These are phyloP conservation scores for Barnettozyma vustinii DNA, from an alignment of 805 yeast genomes.

Conservation along the genomic window DNA sequence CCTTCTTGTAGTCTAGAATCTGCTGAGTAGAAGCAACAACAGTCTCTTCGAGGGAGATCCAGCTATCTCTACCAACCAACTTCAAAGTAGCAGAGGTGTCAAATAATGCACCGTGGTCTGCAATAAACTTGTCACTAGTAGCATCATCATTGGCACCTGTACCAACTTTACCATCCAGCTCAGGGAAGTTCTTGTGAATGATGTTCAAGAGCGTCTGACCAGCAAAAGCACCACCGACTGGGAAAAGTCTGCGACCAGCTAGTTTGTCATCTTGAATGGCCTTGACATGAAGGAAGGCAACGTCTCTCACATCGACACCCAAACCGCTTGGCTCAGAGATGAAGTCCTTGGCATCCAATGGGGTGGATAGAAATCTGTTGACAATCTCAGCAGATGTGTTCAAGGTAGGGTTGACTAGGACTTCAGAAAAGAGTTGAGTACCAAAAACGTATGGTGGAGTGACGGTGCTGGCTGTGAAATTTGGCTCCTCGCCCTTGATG, in stretches of 20 bases:
- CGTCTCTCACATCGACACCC: slow-evolving; percentile 40
- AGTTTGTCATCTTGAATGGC: slow-evolving; percentile 26
- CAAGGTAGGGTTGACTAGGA: slow-evolving; percentile 29
- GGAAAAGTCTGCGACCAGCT: slow-evolving; percentile 28
- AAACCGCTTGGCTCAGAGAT: slow-evolving; percentile 3
- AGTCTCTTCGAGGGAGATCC: slow-evolving; percentile 31
- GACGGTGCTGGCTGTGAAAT: slow-evolving; percentile 38
- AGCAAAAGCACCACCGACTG: slow-evolving; percentile 19
- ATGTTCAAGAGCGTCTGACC: slow-evolving; percentile 22
- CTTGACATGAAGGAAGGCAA: slow-evolving; percentile 37
- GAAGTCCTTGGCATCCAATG: slow-evolving; percentile 18
- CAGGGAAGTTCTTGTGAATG: slow-evolving; percentile 33
- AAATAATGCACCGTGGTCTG: neutral
- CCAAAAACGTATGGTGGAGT: slow-evolving; percentile 54
- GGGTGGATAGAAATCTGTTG: slow-evolving; percentile 24
- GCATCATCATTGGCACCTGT: slow-evolving; percentile 32
- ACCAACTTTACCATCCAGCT: slow-evolving; percentile 38
- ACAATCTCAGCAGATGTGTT: slow-evolving; percentile 36
- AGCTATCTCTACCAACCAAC: slow-evolving; percentile 8
- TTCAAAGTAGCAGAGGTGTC: slow-evolving; percentile 6
- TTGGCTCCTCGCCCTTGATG: slow-evolving; percentile 27
- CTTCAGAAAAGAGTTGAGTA: slow-evolving; percentile 46
- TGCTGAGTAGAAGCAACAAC: slow-evolving; percentile 37
- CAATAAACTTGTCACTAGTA: slow-evolving; percentile 5
- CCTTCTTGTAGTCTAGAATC: slow-evolving; percentile 8